These are phyloP conservation scores for Chaetomium sp. DNA, from an alignment of 2,329 filamentous ascomycete genomes.

Conservation along the genomic window DNA sequence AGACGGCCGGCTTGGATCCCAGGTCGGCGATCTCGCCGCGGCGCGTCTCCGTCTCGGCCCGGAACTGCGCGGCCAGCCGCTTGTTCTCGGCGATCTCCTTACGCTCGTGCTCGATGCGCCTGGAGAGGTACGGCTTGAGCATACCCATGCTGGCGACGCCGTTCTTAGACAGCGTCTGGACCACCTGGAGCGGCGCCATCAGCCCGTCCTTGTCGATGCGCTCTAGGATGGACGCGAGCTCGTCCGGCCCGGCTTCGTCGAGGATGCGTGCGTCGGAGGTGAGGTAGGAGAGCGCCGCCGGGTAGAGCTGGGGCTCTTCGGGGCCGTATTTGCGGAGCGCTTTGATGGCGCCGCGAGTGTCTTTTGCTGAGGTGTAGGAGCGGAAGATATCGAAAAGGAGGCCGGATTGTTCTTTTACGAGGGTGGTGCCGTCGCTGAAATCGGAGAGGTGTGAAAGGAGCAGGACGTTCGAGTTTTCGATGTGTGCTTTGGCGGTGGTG, in stretches of 20 bases:
- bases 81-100: constrained; percentile 81
- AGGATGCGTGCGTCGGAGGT: constrained; percentile 81
- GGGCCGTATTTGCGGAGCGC: constrained; percentile 89
- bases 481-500: constrained; percentile 51
- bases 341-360: constrained; percentile 87
- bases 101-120: constrained; percentile 85
- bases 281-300: constrained; percentile 89
- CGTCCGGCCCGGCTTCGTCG: constrained; percentile 79
- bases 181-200: constrained; percentile 94
- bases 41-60: constrained; percentile 78
- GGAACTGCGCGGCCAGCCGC: constrained; percentile 79
- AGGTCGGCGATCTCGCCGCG: constrained; percentile 77
- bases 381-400: constrained; percentile 94
- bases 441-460: constrained; percentile 88
- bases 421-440: constrained; percentile 85
- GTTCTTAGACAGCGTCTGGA: constrained; percentile 76
- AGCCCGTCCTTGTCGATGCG: constrained; percentile 89
- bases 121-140: constrained; percentile 88
- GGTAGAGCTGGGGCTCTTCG: constrained; percentile 87
- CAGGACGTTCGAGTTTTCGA: constrained; percentile 93
- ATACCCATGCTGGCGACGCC: constrained; percentile 93
- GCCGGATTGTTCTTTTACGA: constrained; percentile 92
- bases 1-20: constrained; percentile 77
- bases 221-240: constrained; percentile 76
- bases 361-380: constrained; percentile 88